phyloP scores from a whole-genome alignment of 176 grass and related monocot species.

The Triticum dicoccoides region DNA sequence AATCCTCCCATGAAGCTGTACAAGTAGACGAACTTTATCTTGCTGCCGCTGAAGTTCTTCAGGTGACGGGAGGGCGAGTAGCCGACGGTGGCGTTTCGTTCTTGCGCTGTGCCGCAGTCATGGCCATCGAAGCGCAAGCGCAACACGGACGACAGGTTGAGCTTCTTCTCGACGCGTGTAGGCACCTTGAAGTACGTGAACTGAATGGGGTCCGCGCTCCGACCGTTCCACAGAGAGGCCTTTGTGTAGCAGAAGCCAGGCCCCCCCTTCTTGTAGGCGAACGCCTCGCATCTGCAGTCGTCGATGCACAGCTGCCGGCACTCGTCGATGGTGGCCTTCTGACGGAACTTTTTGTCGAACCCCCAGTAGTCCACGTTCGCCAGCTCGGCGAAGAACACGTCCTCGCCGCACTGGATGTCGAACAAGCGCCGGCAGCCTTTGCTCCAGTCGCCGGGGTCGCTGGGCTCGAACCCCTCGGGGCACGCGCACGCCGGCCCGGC shows the following conservation, averaged over 20 bases:
- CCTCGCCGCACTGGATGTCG: slow-evolving; percentile 23
- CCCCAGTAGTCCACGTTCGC: slow-evolving; percentile 43
- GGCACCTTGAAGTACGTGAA: slow-evolving; percentile 46
- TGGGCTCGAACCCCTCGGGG: slow-evolving; percentile 38
- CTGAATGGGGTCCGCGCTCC: neutral
- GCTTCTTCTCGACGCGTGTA: neutral
- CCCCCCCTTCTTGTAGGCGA: slow-evolving; percentile 37
- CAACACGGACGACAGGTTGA: neutral
- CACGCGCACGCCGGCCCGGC: slow-evolving; percentile 37
- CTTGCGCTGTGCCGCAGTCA: slow-evolving; percentile 8
- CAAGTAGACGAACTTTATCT: slow-evolving; percentile 50
- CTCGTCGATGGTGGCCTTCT: neutral
- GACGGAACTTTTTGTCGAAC: slow-evolving; percentile 41
- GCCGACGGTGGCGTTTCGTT: neutral
- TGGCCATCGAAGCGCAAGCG: neutral
- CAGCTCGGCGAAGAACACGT: slow-evolving; percentile 26
- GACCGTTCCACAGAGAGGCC: slow-evolving; percentile 50
- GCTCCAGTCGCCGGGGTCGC: slow-evolving; percentile 50
- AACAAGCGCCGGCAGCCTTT: slow-evolving; percentile 51
- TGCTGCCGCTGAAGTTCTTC: neutral
- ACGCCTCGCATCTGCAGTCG: slow-evolving; percentile 63
- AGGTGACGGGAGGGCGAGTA: neutral
- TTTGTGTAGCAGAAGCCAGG: slow-evolving; percentile 51
- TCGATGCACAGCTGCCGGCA: slow-evolving; percentile 45
- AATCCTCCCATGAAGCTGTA: slow-evolving; percentile 32